Conservation (phyloP, 768 basidiomycete genomes). For the Candolleomyces aberdarensis region DNA sequence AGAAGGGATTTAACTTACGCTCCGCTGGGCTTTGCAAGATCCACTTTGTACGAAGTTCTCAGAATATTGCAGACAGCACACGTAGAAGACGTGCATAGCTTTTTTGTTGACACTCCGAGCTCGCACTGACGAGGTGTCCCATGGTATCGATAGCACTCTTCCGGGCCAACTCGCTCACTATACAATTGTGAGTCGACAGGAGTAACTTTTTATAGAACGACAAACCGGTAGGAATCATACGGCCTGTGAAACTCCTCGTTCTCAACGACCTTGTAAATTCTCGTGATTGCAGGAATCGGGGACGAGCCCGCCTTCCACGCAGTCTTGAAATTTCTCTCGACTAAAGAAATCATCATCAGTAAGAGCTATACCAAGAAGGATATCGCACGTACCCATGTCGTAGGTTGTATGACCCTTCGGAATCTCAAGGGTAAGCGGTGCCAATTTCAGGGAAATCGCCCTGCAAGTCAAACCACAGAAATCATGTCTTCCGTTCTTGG, state of each 20-base stretch:
- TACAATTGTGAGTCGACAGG: background rate
- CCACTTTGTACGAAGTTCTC: slow-evolving; percentile 29
- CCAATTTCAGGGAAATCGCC: slow-evolving; percentile 14
- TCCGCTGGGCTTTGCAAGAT: slow-evolving; percentile 19
- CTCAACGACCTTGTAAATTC: slow-evolving; percentile 16
- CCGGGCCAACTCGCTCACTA: slow-evolving; percentile 19
- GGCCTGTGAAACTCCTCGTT: slow-evolving; percentile 12
- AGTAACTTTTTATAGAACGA: background rate
- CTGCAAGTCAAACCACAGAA: slow-evolving; percentile 20
- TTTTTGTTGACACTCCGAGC: slow-evolving; percentile 21
- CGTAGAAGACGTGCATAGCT: slow-evolving; percentile 18
- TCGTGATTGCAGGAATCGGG: slow-evolving; percentile 9
- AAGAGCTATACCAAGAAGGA: background rate
- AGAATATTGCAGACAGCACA: slow-evolving; percentile 28
- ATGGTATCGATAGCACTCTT: slow-evolving; percentile 29
- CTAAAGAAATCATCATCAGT: background rate
- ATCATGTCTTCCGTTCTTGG: slow-evolving; percentile 21
- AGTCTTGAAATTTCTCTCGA: slow-evolving; percentile 13
- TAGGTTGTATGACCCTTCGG: slow-evolving; percentile 15
- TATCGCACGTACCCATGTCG: slow-evolving; percentile 13
- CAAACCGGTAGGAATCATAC: slow-evolving; percentile 14
- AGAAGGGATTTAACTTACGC: background rate
- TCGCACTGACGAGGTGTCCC: slow-evolving; percentile 25
- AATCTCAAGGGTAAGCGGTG: slow-evolving; percentile 20
- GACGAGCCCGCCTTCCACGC: slow-evolving; percentile 10